phyloP scores from a whole-genome alignment of 305 asterid species.

The Fraxinus nigra region DNA sequence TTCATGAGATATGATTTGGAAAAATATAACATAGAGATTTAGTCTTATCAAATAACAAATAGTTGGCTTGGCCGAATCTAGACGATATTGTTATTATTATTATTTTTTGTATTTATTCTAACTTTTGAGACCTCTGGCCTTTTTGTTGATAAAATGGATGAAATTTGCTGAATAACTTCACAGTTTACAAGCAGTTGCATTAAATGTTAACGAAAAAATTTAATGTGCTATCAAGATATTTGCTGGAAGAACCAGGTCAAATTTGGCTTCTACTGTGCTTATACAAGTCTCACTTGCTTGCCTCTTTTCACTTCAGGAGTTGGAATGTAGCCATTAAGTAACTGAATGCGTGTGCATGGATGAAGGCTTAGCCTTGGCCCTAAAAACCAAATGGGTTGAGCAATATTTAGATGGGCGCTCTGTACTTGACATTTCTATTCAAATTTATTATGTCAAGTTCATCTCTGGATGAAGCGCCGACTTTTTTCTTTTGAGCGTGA shows the following conservation, averaged over 20 bases:
- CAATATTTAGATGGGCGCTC: neutral
- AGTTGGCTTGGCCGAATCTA: neutral
- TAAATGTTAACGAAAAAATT: neutral
- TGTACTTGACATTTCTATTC: neutral
- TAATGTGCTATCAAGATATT: neutral
- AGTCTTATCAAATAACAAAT: neutral
- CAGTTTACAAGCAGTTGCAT: neutral
- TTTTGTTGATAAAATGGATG: neutral
- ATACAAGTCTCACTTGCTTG: neutral
- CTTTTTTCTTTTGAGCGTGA: neutral
- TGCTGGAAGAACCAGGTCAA: neutral
- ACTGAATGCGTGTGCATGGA: neutral
- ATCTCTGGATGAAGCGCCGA: neutral
- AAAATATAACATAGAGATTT: neutral
- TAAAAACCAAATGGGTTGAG: neutral
- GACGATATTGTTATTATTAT: neutral
- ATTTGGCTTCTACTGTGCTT: neutral
- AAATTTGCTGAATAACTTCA: neutral
- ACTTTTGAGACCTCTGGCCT: neutral
- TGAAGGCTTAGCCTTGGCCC: neutral
- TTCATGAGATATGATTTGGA: slow-evolving; percentile 8
- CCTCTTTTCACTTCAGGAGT: neutral
- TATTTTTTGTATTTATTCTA: neutral
- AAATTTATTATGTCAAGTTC: neutral
- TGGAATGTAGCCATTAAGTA: neutral